Conservation (phyloP, 305 asterid genomes). For the Solanum hybrid region DNA sequence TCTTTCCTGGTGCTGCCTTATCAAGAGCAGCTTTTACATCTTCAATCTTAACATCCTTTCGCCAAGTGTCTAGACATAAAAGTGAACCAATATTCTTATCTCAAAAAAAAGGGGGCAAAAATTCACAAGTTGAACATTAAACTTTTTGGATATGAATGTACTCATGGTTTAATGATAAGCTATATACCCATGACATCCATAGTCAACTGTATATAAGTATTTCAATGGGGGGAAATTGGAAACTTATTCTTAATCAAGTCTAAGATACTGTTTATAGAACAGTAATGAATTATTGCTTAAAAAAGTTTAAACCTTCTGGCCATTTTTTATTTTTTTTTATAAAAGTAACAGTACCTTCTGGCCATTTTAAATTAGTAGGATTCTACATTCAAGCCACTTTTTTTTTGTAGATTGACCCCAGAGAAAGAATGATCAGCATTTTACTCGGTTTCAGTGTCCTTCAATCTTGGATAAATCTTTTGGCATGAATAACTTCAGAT, state of each 20-base stretch:
- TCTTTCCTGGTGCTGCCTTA: constrained; percentile 56
- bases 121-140: not conserved
- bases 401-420: not conserved
- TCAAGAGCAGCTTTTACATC: constrained; percentile 60
- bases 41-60: constrained; percentile 55
- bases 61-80: constrained; percentile 74
- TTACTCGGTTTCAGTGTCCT: not conserved
- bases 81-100: constrained; percentile 2
- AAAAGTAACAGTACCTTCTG: too few relatives aligned
- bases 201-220: not conserved
- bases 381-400: not conserved
- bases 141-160: not conserved
- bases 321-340: too few relatives aligned
- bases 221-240: not conserved
- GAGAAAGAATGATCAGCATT: not conserved
- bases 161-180: not conserved
- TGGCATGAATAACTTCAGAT: not conserved
- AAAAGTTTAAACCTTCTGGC: not conserved
- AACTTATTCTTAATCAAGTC: not conserved
- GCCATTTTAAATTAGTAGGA: not conserved
- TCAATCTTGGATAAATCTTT: not conserved
- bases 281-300: not conserved
- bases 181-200: not conserved
- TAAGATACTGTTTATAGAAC: not conserved
- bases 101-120: not conserved